Conservation (phyloP, 805 yeast species). For the Starmerella riodocensis region DNA sequence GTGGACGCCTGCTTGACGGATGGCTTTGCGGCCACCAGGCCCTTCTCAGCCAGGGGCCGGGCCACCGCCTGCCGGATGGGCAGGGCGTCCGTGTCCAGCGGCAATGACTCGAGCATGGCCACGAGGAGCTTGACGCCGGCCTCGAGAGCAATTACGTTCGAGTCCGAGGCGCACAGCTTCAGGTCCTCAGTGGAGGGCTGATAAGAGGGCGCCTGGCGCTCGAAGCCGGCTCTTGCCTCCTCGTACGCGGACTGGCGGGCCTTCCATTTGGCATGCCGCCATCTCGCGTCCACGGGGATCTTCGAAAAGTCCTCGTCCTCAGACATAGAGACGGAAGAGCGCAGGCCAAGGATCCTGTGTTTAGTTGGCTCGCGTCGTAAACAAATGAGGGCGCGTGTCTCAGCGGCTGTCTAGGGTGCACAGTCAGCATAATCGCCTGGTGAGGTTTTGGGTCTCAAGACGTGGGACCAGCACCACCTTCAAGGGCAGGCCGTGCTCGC, state of each 20-base stretch:
- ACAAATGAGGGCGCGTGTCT: too few species aligned
- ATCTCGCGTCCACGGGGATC: slow-evolving; percentile 53
- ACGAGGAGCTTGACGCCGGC: slow-evolving; percentile 49
- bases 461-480: too few species aligned
- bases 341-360: not conserved
- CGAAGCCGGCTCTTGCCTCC: slow-evolving; percentile 32
- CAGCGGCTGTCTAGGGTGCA: too few species aligned
- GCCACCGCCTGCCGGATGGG: slow-evolving; percentile 21
- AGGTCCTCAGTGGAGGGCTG: slow-evolving; percentile 22
- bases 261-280: slow-evolving; percentile 70
- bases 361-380: not conserved
- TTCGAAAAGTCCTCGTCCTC: slow-evolving; percentile 49
- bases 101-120: slow-evolving; percentile 43
- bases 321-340: slow-evolving; percentile 21
- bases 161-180: slow-evolving; percentile 52
- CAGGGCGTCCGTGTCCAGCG: slow-evolving; percentile 31
- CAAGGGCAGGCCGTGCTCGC: too few species aligned
- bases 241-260: slow-evolving; percentile 71
- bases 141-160: slow-evolving; percentile 88
- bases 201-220: not conserved
- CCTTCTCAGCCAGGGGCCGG: slow-evolving; percentile 58
- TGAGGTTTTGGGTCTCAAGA: too few species aligned
- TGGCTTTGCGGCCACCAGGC: slow-evolving; percentile 58
- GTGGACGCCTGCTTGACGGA: slow-evolving; percentile 55
- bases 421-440: too few species aligned